A percentile compares a stretch with the other conserved stretches of the same genome.
phyloP scores from a whole-genome alignment of 495 filamentous ascomycete genomes.

The Aspergillus carlsbadensis region DNA sequence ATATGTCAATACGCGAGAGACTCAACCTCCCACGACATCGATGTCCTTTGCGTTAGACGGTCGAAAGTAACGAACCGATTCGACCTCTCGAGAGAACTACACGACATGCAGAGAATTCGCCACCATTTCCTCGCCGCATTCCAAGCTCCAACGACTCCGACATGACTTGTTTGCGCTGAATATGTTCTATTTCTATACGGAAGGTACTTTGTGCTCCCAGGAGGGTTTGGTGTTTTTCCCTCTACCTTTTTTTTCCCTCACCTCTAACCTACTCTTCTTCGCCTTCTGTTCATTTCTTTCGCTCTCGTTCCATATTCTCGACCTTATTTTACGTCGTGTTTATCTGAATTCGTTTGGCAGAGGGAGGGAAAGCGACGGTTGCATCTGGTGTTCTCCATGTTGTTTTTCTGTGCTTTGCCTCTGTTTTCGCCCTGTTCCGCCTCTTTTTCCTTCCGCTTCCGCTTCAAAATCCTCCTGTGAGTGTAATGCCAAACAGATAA shows the following conservation, averaged over 20 bases:
- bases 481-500: constrained; percentile 35
- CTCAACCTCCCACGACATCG: constrained; percentile 22
- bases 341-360: constrained; percentile 35
- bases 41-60: constrained; percentile 25
- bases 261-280: constrained; percentile 10
- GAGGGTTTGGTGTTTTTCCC: constrained; percentile 22
- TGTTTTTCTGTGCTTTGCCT: constrained; percentile 26
- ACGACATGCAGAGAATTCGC: constrained; percentile 23
- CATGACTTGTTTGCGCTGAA: constrained; percentile 22
- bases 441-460: constrained; percentile 25
- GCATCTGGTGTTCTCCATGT: constrained; percentile 30
- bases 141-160: constrained; percentile 23
- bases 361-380: constrained; percentile 35
- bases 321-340: constrained; percentile 28
- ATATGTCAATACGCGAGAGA: constrained; percentile 23
- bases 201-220: constrained; percentile 25
- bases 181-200: constrained; percentile 22
- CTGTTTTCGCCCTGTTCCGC: constrained; percentile 5
- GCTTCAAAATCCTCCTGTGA: constrained; percentile 30
- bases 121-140: constrained; percentile 21
- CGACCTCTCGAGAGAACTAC: constrained; percentile 16
- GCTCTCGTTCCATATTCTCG: constrained; percentile 18
- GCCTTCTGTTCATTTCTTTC: constrained; percentile 15
- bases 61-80: constrained; percentile 20
- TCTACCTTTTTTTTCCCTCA: constrained; percentile 22